phyloP scores from a whole-genome alignment of 768 basidiomycete species.

The Lactarius indigo region DNA sequence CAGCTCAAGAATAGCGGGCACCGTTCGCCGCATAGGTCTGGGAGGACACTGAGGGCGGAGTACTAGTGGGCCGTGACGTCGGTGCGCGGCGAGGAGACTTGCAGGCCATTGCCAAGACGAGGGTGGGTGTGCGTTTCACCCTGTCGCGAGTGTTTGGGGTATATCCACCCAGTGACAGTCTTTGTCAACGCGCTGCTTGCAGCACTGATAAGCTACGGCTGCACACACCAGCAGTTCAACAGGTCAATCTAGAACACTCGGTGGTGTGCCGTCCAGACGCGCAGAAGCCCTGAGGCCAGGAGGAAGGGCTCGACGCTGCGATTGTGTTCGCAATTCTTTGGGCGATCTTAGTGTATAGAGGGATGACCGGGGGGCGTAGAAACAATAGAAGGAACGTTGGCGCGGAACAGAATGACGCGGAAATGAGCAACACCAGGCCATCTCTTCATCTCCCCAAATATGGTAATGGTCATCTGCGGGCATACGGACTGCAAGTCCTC shows the following conservation, averaged over 20 bases:
- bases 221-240: conserved; percentile 60
- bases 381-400: conserved; percentile 27
- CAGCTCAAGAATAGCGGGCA: too few relatives aligned
- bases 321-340: conserved; percentile 57
- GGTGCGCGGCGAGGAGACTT: too few relatives aligned
- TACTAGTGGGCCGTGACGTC: too few relatives aligned
- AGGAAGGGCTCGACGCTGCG: conserved; percentile 40
- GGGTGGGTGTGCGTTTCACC: conserved; percentile 37
- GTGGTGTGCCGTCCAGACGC: conserved; percentile 48
- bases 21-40: too few relatives aligned
- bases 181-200: conserved; percentile 59
- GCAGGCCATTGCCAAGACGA: too few relatives aligned
- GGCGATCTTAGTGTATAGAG: conserved; percentile 58
- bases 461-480: too few relatives aligned
- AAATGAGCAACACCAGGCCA: background rate
- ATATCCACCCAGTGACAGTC: conserved; percentile 66
- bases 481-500: too few relatives aligned
- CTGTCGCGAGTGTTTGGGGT: conserved; percentile 69
- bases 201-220: conserved; percentile 78
- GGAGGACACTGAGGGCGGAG: too few relatives aligned
- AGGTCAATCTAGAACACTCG: conserved; percentile 46
- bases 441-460: background rate
- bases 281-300: conserved; percentile 39
- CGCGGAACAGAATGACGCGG: too few relatives aligned
- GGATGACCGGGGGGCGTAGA: conserved; percentile 73